Evolutionary conservation across 306 rosid genomes (phyloP).

Genomic region (Vachellia pachyceras): DNA sequence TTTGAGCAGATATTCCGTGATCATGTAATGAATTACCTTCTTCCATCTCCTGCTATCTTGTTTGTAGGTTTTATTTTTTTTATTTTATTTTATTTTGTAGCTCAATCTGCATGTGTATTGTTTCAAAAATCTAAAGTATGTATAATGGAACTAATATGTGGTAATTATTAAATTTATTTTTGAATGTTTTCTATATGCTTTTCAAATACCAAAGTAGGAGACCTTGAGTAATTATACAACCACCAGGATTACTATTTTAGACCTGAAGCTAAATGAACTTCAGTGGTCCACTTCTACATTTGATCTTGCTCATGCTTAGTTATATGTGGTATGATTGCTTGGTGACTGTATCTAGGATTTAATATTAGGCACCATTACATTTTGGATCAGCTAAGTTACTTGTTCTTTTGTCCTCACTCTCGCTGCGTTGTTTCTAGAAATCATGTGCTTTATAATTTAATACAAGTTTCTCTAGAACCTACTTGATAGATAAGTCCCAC

Average conservation of each 20-base stretch:
- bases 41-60: slow-evolving; percentile 11
- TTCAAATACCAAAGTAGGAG: background rate
- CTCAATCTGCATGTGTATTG: background rate
- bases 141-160: background rate
- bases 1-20: slow-evolving; percentile 67
- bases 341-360: slow-evolving; percentile 9
- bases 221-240: slow-evolving; percentile 2
- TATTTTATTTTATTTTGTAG: too few species aligned
- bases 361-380: slow-evolving; percentile 2
- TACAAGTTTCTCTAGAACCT: slow-evolving; percentile 4
- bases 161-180: slow-evolving; percentile 17
- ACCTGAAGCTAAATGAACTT: slow-evolving; percentile 8
- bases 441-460: slow-evolving; percentile 22
- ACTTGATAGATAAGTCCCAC: slow-evolving; percentile 6
- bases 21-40: slow-evolving; percentile 50
- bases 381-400: background rate
- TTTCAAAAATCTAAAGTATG: background rate
- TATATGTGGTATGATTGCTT: background rate
- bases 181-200: background rate
- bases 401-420: background rate
- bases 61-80: background rate
- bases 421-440: background rate
- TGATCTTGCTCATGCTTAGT: background rate
- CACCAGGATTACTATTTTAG: slow-evolving; percentile 10
- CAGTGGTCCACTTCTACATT: background rate